These are phyloP conservation scores for Sclerotinia glacialis DNA, from an alignment of 2,329 filamentous ascomycete species.

Conservation along the genomic window DNA sequence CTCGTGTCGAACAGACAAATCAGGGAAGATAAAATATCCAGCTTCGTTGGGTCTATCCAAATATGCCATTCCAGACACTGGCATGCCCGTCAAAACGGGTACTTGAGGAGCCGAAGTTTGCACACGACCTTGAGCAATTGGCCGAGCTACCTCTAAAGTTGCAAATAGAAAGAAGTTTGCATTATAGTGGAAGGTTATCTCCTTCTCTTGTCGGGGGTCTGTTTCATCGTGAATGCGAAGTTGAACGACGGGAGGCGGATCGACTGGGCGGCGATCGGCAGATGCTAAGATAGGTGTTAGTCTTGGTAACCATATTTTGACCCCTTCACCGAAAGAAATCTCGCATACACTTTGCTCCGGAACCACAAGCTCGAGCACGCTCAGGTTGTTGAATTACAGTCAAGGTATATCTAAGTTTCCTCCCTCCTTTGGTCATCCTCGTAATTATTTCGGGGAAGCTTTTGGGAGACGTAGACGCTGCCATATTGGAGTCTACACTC, in stretches of 20 bases:
- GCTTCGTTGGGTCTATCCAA: slow-evolving; percentile 76
- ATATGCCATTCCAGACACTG: slow-evolving; percentile 93
- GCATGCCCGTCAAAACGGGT: slow-evolving; percentile 88
- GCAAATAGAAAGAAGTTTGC: slow-evolving; percentile 98
- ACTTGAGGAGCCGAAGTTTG: slow-evolving; percentile 65
- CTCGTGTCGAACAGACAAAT: slow-evolving; percentile 92
- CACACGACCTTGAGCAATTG: slow-evolving; percentile 77
- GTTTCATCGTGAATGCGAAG: slow-evolving; percentile 71
- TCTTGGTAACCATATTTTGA: not conserved
- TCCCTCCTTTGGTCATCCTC: slow-evolving; percentile 66
- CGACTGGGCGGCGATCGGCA: slow-evolving; percentile 31
- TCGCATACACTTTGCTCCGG: slow-evolving; percentile 86
- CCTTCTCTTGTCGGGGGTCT: slow-evolving; percentile 43
- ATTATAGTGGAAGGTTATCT: slow-evolving; percentile 83
- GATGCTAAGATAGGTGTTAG: slow-evolving; percentile 29
- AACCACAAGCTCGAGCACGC: slow-evolving; percentile 90
- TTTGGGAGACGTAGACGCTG: slow-evolving; percentile 11
- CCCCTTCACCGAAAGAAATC: not conserved
- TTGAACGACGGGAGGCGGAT: slow-evolving; percentile 83
- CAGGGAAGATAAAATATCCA: slow-evolving; percentile 97
- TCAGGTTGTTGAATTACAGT: slow-evolving; percentile 91
- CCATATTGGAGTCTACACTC: slow-evolving; percentile 22
- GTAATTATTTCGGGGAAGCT: slow-evolving; percentile 14
- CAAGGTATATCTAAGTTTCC: slow-evolving; percentile 76
- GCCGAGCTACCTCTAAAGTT: slow-evolving; percentile 81